Evolutionary conservation across 2,329 filamentous ascomycete genomes (phyloP).

Genomic region (Paraphaeosphaeria minitans): DNA sequence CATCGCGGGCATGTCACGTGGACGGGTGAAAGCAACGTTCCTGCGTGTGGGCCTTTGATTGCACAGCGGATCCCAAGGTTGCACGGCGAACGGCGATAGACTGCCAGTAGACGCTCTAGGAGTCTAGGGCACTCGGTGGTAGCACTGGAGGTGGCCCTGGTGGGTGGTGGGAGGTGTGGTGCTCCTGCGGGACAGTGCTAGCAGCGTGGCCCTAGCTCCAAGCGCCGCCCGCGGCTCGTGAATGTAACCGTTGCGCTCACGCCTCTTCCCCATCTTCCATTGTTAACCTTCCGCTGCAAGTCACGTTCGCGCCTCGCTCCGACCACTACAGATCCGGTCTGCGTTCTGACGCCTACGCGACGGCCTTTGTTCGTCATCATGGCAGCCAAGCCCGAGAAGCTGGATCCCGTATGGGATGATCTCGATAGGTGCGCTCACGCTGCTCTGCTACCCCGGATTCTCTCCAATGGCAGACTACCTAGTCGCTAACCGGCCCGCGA

Average conservation of each 20-base stretch:
- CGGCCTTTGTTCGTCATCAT: slow-evolving; percentile 60
- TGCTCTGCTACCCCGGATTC: slow-evolving; percentile 25
- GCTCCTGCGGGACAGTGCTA: slow-evolving; percentile 18
- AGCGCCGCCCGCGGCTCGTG: slow-evolving; percentile 29
- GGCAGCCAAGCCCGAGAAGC: slow-evolving; percentile 49
- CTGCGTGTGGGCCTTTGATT: slow-evolving; percentile 17
- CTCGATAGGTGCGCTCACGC: slow-evolving; percentile 69
- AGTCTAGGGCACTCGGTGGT: slow-evolving; percentile 13
- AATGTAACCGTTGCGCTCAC: slow-evolving; percentile 34
- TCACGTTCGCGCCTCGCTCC: slow-evolving; percentile 40
- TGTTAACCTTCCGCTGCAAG: slow-evolving; percentile 38
- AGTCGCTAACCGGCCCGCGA: slow-evolving; percentile 43
- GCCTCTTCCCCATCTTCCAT: slow-evolving; percentile 39
- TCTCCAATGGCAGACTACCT: slow-evolving; percentile 33
- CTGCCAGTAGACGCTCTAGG: slow-evolving; percentile 9
- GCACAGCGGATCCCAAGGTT: slow-evolving; percentile 25
- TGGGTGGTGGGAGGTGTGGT: slow-evolving; percentile 13
- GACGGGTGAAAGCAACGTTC: slow-evolving; percentile 25
- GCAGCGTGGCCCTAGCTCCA: slow-evolving; percentile 28
- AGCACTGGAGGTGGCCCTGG: slow-evolving; percentile 39
- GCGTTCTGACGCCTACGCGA: slow-evolving; percentile 27
- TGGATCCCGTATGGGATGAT: slow-evolving; percentile 69
- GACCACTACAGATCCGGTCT: slow-evolving; percentile 24
- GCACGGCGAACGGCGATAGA: slow-evolving; percentile 28
- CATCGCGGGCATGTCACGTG: slow-evolving; percentile 12